Evolutionary conservation across 2,329 filamentous ascomycete genomes (phyloP).

Genomic region (Colletotrichum sansevieriae): DNA sequence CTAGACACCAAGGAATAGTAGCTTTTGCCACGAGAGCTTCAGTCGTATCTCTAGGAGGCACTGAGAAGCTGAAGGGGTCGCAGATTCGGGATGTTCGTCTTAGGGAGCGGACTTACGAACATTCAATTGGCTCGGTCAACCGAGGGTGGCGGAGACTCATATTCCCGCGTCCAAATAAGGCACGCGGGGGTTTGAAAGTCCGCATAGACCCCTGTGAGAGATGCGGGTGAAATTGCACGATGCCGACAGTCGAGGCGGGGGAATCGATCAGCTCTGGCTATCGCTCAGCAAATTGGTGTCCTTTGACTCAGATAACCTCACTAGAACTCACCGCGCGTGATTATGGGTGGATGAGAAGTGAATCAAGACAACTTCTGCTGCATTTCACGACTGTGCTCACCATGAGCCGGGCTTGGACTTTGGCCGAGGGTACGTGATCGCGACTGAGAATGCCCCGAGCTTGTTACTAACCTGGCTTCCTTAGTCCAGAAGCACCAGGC

Average conservation of each 20-base stretch:
- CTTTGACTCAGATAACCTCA: too few relatives aligned
- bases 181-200: not conserved
- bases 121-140: too few relatives aligned
- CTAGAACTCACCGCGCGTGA: not conserved
- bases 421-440: conserved; percentile 12
- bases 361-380: not conserved
- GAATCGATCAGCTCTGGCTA: conserved; percentile 5
- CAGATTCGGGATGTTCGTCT: too few relatives aligned
- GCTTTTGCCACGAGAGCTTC: too few relatives aligned
- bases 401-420: conserved; percentile 16
- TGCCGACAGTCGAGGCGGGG: conserved; percentile 3
- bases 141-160: not conserved
- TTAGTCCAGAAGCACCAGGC: conserved; percentile 83
- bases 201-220: not conserved
- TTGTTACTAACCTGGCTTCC: not conserved
- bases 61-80: too few relatives aligned
- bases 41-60: too few relatives aligned
- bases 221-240: not conserved
- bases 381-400: not conserved
- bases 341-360: not conserved
- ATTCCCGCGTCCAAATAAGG: conserved; percentile 2
- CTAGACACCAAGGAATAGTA: too few relatives aligned
- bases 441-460: too few relatives aligned
- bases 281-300: not conserved
- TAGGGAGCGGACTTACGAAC: too few relatives aligned